Evolutionary conservation across 306 rosid species (phyloP).

Genomic region (Morella rubra): DNA sequence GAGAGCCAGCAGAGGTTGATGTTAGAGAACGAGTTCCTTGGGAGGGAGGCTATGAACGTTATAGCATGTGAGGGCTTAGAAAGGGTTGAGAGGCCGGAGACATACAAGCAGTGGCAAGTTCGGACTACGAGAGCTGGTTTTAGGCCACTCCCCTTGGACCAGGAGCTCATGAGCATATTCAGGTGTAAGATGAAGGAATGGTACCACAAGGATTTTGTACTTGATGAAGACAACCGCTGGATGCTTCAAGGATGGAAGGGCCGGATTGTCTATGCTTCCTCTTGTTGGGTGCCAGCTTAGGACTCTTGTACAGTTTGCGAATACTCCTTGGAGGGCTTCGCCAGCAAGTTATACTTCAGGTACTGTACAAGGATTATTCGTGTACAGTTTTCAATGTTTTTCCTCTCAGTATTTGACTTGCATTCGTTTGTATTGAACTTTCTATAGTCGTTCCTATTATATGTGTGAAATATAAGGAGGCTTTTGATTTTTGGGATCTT

Average conservation of each 20-base stretch:
- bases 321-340: neutral
- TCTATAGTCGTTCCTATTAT: neutral
- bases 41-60: constrained; percentile 3
- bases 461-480: no score
- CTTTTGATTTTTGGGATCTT: neutral
- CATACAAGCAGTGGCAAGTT: neutral
- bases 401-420: neutral
- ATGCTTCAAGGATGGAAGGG: constrained; percentile 16
- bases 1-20: neutral
- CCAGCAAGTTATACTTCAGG: neutral
- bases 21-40: neutral
- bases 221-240: constrained; percentile 11
- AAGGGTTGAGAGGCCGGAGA: constrained; percentile 10
- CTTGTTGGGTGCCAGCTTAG: constrained; percentile 13
- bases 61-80: neutral
- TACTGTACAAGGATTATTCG: neutral
- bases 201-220: constrained; percentile 14
- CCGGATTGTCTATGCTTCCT: constrained; percentile 10
- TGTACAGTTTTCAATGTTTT: neutral
- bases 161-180: neutral
- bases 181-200: constrained; percentile 9
- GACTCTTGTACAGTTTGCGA: neutral
- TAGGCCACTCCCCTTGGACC: neutral
- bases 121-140: neutral
- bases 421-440: neutral